A percentile compares a stretch with the other conserved stretches of the same genome.
These are phyloP conservation scores for Pichiaceae sp. DNA, from an alignment of 1,139 yeast genomes.

Conservation along the genomic window DNA sequence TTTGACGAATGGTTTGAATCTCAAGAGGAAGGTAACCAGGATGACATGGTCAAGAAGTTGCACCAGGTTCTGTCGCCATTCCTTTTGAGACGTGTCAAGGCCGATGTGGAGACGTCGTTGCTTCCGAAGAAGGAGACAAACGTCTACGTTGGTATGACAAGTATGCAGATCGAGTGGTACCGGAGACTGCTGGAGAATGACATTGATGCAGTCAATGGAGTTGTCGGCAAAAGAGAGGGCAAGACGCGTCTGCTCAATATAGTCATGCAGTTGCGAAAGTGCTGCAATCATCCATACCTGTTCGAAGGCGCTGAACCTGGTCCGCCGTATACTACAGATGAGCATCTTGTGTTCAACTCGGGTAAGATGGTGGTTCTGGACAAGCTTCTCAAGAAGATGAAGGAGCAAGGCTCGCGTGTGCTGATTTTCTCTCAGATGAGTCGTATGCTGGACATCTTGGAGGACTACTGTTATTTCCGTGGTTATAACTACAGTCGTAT, in stretches of 20 bases:
- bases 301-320: constrained; percentile 99
- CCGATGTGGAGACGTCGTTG: constrained; percentile 87
- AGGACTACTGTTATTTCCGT: constrained; percentile 83
- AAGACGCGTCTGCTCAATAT: constrained; percentile 85
- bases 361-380: constrained; percentile 90
- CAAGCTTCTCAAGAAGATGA: constrained; percentile 65
- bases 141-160: constrained; percentile 87
- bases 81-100: constrained; percentile 77
- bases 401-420: constrained; percentile 78
- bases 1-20: constrained; percentile 83
- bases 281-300: constrained; percentile 94
- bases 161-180: constrained; percentile 92
- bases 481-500: constrained; percentile 85
- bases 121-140: constrained; percentile 87
- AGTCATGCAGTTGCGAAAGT: constrained; percentile 93
- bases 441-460: constrained; percentile 80
- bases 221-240: constrained; percentile 80
- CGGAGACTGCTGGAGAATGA: constrained; percentile 83
- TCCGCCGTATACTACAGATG: constrained; percentile 96
- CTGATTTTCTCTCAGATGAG: constrained; percentile 94
- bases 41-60: constrained; percentile 71
- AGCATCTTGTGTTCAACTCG: constrained; percentile 77
- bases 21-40: constrained; percentile 44
- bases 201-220: constrained; percentile 93
- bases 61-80: constrained; percentile 86